These are phyloP conservation scores for Phytophthora melonis DNA, from an alignment of 352 stramenopile genomes.

Conservation along the genomic window DNA sequence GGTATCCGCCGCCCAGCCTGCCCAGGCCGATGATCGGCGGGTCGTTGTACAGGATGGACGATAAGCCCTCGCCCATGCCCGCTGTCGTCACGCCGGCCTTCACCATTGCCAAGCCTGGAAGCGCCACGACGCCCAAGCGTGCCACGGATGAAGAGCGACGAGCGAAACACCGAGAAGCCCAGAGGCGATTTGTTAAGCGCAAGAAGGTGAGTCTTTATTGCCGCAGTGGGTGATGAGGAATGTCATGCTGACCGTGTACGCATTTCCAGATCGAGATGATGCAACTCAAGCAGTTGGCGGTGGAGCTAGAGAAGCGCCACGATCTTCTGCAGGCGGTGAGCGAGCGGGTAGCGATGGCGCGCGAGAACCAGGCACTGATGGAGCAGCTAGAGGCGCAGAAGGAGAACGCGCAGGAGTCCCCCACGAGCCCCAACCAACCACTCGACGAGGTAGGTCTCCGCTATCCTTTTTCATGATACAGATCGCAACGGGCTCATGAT, in stretches of 20 bases:
- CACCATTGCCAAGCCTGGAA: slow-evolving; percentile 15
- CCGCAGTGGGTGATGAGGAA: neutral
- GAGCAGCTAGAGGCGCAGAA: slow-evolving; percentile 36
- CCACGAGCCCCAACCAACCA: slow-evolving; percentile 3
- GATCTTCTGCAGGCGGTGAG: slow-evolving; percentile 38
- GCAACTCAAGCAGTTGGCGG: slow-evolving; percentile 46
- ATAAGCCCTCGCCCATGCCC: slow-evolving; percentile 15
- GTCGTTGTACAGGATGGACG: slow-evolving; percentile 24
- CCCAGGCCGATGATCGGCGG: slow-evolving; percentile 28
- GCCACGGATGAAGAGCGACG: slow-evolving; percentile 60
- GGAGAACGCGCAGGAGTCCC: slow-evolving; percentile 13
- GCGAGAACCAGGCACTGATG: slow-evolving; percentile 36
- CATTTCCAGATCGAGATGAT: slow-evolving; percentile 42
- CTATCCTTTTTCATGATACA: slow-evolving; percentile 2
- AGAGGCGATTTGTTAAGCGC: slow-evolving; percentile 58
- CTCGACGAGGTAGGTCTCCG: slow-evolving; percentile 26
- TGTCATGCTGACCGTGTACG: neutral
- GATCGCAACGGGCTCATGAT: no score
- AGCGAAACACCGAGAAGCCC: slow-evolving; percentile 62
- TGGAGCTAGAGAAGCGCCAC: slow-evolving; percentile 43
- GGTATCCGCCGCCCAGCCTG: slow-evolving; percentile 34
- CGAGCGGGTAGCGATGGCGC: slow-evolving; percentile 29
- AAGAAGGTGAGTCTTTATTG: slow-evolving; percentile 49
- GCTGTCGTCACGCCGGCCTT: slow-evolving; percentile 21
- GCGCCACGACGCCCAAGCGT: slow-evolving; percentile 23